These are phyloP conservation scores for Citrus inodora DNA, from an alignment of 345 rosid genomes.

Conservation along the genomic window DNA sequence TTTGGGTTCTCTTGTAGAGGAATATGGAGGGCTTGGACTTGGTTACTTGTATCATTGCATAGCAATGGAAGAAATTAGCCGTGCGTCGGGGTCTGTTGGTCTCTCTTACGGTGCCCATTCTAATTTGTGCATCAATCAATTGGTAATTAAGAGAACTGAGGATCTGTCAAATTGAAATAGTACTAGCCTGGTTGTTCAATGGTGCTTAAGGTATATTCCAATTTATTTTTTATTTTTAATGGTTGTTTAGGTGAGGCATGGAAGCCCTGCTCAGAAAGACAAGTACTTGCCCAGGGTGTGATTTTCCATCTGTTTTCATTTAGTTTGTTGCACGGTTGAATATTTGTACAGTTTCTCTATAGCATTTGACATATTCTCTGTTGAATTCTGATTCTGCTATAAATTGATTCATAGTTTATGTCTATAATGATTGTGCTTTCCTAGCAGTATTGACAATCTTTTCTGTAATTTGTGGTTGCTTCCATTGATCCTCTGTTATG, in stretches of 20 bases:
- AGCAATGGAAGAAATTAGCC: slow-evolving; percentile 90
- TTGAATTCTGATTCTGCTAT: not conserved
- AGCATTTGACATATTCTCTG: not conserved
- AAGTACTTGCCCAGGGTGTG: slow-evolving; percentile 88
- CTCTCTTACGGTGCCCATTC: slow-evolving; percentile 95
- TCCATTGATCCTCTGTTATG: not conserved
- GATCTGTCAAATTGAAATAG: not conserved
- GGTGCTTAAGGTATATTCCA: not conserved
- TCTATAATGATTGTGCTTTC: not conserved
- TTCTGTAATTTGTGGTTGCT: not conserved
- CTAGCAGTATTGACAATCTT: not conserved
- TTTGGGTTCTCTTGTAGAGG: slow-evolving; percentile 48
- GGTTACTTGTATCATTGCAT: slow-evolving; percentile 92
- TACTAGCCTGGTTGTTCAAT: not conserved
- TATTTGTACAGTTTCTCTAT: not conserved
- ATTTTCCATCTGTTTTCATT: not conserved
- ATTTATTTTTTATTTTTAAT: not conserved
- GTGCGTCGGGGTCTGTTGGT: slow-evolving; percentile 89
- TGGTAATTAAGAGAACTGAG: slow-evolving; percentile 49
- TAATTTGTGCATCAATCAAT: slow-evolving; percentile 88
- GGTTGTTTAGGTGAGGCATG: slow-evolving; percentile 74
- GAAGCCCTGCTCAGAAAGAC: slow-evolving; percentile 67
- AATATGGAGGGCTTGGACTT: slow-evolving; percentile 94
- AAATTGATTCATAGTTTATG: not conserved
- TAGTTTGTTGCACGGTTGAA: not conserved